Base-by-base conservation (phyloP, 1,284 basidiomycete genomes). In the Trametes sp. region DNA sequence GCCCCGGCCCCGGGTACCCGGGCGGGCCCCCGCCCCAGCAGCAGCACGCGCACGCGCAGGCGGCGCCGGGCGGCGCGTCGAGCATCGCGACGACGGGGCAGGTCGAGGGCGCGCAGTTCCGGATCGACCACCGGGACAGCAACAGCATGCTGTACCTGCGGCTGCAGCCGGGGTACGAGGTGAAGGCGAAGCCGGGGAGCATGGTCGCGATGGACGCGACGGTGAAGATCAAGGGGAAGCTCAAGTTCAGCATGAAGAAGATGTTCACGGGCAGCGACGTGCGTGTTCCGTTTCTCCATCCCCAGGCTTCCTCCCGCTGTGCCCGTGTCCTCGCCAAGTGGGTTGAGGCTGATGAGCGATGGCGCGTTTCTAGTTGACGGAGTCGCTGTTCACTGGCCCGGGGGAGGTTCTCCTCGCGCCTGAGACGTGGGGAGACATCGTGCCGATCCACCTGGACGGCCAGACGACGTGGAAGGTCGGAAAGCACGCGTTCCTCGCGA, bases 341-440 rank as follows among this genome's bases (percentile, higher is more conserved):
- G 31, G 38, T 41, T 4, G 57, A 21, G 9, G 31, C 31, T 33
- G 31, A 33, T 33, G 31, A 11, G 31, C 31, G 31, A 33, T 33
- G 31, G 28, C n/a, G 16, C 13, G 10, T 9, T 23, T 13, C 26
- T 26, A 74, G 70, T 61, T 75, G 63, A 65, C 74, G 0, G 72
- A 73, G 59, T 72, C 72, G 11, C 64, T 62, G 48, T 74, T 74
- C 65, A 71, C 67, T 9, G 75, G 75, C 10, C 74, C 74, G 2
- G 75, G 75, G 0, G 75, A 76, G 52, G 73, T 77, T 31, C 55
- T 76, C 24, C 60, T 77, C 48, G 73, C 75, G 16, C 75, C 75
- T 4, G 74, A 75, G 57, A 72, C 70, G 6, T 77, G 75, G 76
- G 76, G 75, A 21, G 76, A 76, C 60, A 69, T 77, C 62, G 70